Conservation (phyloP, 306 rosid species). For the Lathyrus sativus region DNA sequence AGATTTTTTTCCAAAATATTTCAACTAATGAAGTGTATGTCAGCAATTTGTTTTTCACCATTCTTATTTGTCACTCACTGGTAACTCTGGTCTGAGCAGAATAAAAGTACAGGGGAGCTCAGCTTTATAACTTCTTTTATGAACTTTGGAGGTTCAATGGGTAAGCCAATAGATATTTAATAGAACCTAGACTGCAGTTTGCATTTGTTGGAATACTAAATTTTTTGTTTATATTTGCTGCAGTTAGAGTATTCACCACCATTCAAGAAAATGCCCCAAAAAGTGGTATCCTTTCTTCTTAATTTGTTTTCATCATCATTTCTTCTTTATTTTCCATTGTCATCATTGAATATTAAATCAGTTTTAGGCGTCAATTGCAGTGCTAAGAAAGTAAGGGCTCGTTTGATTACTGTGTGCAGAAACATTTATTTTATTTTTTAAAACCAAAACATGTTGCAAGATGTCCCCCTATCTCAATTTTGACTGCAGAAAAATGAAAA, state of each 20-base stretch:
- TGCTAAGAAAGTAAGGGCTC: slow-evolving; percentile 23
- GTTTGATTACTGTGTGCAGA: slow-evolving; percentile 12
- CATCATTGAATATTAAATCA: slow-evolving; percentile 2
- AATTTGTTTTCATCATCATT: slow-evolving; percentile 16
- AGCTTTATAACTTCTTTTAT: slow-evolving; percentile 91
- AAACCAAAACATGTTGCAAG: slow-evolving; percentile 16
- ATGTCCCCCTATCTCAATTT: slow-evolving; percentile 12
- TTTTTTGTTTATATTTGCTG: slow-evolving; percentile 38
- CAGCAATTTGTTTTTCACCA: slow-evolving; percentile 30
- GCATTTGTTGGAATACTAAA: slow-evolving; percentile 7
- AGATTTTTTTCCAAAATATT: slow-evolving; percentile 4
- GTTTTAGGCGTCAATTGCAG: slow-evolving; percentile 1
- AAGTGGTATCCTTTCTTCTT: slow-evolving; percentile 70
- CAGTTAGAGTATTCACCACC: slow-evolving; percentile 94
- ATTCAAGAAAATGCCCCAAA: slow-evolving; percentile 85
- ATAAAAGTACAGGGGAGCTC: slow-evolving; percentile 93
- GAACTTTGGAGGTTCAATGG: slow-evolving; percentile 90
- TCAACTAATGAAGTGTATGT: slow-evolving; percentile 30
- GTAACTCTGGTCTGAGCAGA: slow-evolving; percentile 59
- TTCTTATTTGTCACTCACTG: slow-evolving; percentile 32
- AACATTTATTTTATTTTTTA: background rate
- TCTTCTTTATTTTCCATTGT: slow-evolving; percentile 20
- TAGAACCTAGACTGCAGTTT: slow-evolving; percentile 31
- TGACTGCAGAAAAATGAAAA: slow-evolving; percentile 7
- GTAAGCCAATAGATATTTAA: slow-evolving; percentile 50